phyloP scores from a whole-genome alignment of 2,329 filamentous ascomycete species.

The Sclerotinia minor region DNA sequence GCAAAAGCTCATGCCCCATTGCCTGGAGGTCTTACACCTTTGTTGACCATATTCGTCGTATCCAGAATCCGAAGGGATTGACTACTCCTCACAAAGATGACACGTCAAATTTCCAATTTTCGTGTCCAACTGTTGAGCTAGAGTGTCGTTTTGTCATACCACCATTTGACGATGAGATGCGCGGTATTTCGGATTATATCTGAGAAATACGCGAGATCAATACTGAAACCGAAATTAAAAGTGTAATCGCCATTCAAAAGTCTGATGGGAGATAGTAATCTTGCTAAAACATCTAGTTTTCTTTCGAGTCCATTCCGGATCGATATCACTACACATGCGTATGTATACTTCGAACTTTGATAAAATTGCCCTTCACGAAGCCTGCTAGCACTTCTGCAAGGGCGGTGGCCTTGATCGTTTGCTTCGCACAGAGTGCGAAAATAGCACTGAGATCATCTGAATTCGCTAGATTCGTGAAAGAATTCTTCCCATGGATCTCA shows the following conservation, averaged over 20 bases:
- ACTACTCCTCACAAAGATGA: slow-evolving; percentile 4
- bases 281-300: not conserved
- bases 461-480: not conserved
- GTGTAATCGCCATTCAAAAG: not conserved
- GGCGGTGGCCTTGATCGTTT: not conserved
- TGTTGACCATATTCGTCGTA: not conserved
- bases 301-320: not conserved
- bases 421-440: not conserved
- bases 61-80: slow-evolving; percentile 12
- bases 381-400: not conserved
- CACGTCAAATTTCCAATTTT: not conserved
- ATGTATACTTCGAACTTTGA: not conserved
- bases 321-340: not conserved
- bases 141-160: slow-evolving; percentile 1
- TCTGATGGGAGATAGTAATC: not conserved
- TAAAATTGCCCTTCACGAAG: not conserved
- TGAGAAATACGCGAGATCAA: not conserved
- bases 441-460: not conserved
- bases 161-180: not conserved
- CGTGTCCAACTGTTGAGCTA: not conserved
- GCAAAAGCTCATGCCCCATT: not conserved
- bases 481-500: not conserved
- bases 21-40: not conserved
- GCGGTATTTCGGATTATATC: not conserved
- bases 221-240: not conserved